phyloP scores from a whole-genome alignment of 164 flowering plant genomes.

The Paratinospora sagittata region DNA sequence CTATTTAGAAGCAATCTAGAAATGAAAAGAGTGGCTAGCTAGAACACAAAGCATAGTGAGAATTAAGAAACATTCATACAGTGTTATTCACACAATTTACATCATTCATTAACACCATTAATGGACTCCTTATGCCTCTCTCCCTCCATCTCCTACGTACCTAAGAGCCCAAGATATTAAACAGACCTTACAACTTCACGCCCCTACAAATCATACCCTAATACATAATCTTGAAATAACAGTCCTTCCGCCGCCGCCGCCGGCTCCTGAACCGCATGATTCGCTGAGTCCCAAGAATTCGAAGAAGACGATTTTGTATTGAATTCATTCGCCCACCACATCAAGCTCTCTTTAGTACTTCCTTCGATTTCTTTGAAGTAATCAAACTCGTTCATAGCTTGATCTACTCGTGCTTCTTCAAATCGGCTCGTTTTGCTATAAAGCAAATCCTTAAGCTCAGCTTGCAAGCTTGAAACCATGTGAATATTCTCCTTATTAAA shows the following conservation, averaged over 20 bases:
- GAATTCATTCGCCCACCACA: constrained; percentile 54
- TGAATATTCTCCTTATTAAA: constrained; percentile 9
- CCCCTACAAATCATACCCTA: constrained; percentile 31
- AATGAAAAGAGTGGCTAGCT: no score
- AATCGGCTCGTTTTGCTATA: constrained; percentile 21
- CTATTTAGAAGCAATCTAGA: no score
- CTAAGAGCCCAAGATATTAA: background rate
- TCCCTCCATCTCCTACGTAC: constrained; percentile 4
- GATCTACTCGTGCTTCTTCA: constrained; percentile 21
- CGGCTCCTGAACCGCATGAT: constrained; percentile 29
- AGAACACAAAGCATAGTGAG: background rate
- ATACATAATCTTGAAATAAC: constrained; percentile 43
- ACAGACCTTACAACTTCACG: constrained; percentile 5
- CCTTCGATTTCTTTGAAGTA: no score
- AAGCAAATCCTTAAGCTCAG: constrained; percentile 42
- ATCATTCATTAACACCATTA: constrained; percentile 1
- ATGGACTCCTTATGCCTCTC: constrained; percentile 10
- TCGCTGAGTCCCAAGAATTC: constrained; percentile 59
- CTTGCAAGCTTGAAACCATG: constrained; percentile 28
- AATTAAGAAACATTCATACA: background rate
- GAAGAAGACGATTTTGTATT: constrained; percentile 50
- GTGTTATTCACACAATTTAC: constrained; percentile 26
- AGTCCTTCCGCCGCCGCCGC: constrained; percentile 34
- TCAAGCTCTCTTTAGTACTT: constrained; percentile 30
- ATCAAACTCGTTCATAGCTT: constrained; percentile 32